phyloP scores from a whole-genome alignment of 2,329 filamentous ascomycete species.

The Ophiostoma triangulosporum region DNA sequence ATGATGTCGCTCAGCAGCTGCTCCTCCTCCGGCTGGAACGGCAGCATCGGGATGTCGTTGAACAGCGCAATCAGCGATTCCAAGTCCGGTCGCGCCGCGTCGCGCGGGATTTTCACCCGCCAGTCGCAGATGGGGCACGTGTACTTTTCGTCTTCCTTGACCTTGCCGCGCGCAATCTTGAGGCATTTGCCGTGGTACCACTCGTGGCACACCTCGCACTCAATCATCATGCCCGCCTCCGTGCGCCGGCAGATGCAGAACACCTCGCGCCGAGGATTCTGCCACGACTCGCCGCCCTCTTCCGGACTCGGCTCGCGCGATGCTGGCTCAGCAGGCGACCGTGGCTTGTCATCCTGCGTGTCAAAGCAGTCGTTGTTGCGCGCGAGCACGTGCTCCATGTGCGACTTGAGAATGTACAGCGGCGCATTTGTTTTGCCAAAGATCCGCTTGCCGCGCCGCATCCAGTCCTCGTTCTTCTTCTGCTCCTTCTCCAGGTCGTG shows the following conservation, averaged over 20 bases:
- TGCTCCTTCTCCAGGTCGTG: slow-evolving; percentile 89
- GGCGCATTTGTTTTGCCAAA: slow-evolving; percentile 98
- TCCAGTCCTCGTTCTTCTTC: slow-evolving; percentile 96
- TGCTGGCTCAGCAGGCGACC: slow-evolving; percentile 80
- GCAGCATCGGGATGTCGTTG: slow-evolving; percentile 64
- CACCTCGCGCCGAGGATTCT: slow-evolving; percentile 60
- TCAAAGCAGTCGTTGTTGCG: slow-evolving; percentile 89
- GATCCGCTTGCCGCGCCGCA: slow-evolving; percentile 92
- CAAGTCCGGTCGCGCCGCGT: slow-evolving; percentile 87
- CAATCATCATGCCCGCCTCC: slow-evolving; percentile 98
- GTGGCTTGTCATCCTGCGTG: slow-evolving; percentile 66
- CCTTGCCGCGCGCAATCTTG: slow-evolving; percentile 92
- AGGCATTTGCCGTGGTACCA: slow-evolving; percentile 99
- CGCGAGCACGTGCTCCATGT: slow-evolving; percentile 86
- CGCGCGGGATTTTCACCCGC: slow-evolving; percentile 89
- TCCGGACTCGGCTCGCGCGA: slow-evolving; percentile 62
- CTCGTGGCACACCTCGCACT: slow-evolving; percentile 95
- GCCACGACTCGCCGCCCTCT: slow-evolving; percentile 39
- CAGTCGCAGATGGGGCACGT: slow-evolving; percentile 97
- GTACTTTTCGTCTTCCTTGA: slow-evolving; percentile 97
- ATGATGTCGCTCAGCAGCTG: slow-evolving; percentile 76
- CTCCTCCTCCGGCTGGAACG: slow-evolving; percentile 94
- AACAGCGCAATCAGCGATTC: slow-evolving; percentile 79
- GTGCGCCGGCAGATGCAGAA: slow-evolving; percentile 93
- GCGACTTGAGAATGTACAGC: slow-evolving; percentile 83